These are phyloP conservation scores for Bipolaris zeicola DNA, from an alignment of 2,329 filamentous ascomycete genomes.

Conservation along the genomic window DNA sequence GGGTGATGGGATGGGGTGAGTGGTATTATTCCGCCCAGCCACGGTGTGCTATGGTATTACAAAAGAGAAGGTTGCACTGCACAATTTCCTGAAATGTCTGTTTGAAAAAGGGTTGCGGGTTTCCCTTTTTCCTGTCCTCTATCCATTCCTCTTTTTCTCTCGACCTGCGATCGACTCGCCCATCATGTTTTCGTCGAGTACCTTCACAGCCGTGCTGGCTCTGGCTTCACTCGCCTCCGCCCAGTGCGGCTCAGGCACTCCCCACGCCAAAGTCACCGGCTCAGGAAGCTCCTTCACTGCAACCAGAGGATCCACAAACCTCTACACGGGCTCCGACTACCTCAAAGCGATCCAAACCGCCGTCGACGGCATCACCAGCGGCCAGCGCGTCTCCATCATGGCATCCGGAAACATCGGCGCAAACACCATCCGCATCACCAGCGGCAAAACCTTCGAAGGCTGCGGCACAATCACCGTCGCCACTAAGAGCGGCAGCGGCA, in stretches of 20 bases:
- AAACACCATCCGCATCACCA: constrained; percentile 57
- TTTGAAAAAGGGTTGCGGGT: not conserved
- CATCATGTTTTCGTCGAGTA: constrained; percentile 46
- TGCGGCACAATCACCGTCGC: constrained; percentile 62
- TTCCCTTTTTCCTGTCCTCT: not conserved
- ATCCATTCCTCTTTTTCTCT: not conserved
- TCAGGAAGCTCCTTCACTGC: constrained; percentile 55
- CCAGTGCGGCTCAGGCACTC: constrained; percentile 57
- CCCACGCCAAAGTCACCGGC: constrained; percentile 56
- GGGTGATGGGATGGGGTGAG: too few relatives aligned
- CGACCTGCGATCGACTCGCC: not conserved
- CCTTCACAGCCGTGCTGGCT: constrained; percentile 52
- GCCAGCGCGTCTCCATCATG: constrained; percentile 61
- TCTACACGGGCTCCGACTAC: constrained; percentile 63
- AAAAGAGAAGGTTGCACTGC: too few relatives aligned
- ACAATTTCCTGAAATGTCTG: too few relatives aligned
- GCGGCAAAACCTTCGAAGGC: constrained; percentile 63
- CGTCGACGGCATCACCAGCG: constrained; percentile 57
- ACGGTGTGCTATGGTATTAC: too few relatives aligned
- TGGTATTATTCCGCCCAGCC: too few relatives aligned
- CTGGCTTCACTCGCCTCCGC: constrained; percentile 48
- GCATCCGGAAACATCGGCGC: constrained; percentile 62
- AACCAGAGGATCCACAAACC: constrained; percentile 50
- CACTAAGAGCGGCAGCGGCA: constrained; percentile 54
- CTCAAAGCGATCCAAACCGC: constrained; percentile 61